Evolutionary conservation across 331 rosid species (phyloP).

Genomic region (Rhamnella rubrinervis): DNA sequence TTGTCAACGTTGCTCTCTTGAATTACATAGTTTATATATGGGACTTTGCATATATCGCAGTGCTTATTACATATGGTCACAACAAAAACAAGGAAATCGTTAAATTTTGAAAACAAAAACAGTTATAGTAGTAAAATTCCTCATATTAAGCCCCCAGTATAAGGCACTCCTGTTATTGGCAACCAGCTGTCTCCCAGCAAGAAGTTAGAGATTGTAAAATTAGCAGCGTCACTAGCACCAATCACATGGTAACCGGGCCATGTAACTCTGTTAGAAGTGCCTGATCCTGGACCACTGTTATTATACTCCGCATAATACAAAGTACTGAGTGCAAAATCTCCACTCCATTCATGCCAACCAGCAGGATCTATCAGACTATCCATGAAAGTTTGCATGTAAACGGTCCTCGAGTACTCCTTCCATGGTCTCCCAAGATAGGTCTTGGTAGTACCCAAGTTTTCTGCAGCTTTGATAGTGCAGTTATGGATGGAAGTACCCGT

Average conservation of each 20-base stretch:
- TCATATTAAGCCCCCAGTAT: background rate
- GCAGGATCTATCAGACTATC: slow-evolving; percentile 27
- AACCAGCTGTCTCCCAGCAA: slow-evolving; percentile 18
- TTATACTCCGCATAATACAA: slow-evolving; percentile 37
- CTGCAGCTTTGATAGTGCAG: slow-evolving; percentile 10
- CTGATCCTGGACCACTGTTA: slow-evolving; percentile 34
- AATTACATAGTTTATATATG: no score
- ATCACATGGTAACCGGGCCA: slow-evolving; percentile 42
- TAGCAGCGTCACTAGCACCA: slow-evolving; percentile 18
- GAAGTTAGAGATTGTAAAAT: slow-evolving; percentile 25
- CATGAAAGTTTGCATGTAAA: slow-evolving; percentile 27
- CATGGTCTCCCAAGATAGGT: slow-evolving; percentile 44
- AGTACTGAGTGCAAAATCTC: slow-evolving; percentile 28
- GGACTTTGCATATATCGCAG: no score
- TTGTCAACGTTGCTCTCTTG: no score
- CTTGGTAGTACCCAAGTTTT: slow-evolving; percentile 1
- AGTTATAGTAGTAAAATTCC: background rate
- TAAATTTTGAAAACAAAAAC: background rate
- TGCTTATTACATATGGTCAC: no score
- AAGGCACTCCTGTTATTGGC: slow-evolving; percentile 14
- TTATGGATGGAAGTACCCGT: slow-evolving; percentile 37
- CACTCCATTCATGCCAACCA: slow-evolving; percentile 37
- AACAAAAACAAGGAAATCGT: background rate
- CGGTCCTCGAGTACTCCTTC: slow-evolving; percentile 34
- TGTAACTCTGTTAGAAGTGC: slow-evolving; percentile 22